Conservation (phyloP, 2,329 filamentous ascomycete genomes). For the Fusarium sterilihyphosum region DNA sequence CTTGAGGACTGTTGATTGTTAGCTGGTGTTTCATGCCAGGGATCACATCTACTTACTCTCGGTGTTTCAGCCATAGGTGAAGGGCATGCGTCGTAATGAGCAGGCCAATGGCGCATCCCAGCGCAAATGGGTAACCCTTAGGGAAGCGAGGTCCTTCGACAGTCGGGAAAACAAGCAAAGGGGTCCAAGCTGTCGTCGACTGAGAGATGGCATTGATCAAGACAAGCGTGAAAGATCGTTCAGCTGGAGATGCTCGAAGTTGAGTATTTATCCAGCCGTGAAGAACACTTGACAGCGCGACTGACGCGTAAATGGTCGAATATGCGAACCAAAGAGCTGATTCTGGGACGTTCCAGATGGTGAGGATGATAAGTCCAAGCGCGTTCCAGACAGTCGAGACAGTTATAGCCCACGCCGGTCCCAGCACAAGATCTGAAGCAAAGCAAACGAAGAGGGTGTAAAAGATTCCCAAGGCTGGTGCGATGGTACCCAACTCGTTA, state of each 20-base stretch:
- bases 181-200: conserved; percentile 66
- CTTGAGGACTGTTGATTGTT: neutral
- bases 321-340: conserved; percentile 46
- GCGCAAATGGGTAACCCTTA: conserved; percentile 54
- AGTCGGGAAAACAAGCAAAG: conserved; percentile 60
- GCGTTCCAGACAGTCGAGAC: conserved; percentile 61
- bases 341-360: conserved; percentile 66
- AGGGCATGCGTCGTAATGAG: conserved; percentile 42
- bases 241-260: conserved; percentile 55
- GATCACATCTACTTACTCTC: conserved; percentile 18
- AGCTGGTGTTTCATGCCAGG: neutral
- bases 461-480: conserved; percentile 65
- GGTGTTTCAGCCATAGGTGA: conserved; percentile 32
- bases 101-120: conserved; percentile 48
- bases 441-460: conserved; percentile 65
- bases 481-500: conserved; percentile 62
- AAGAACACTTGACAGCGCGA: conserved; percentile 63
- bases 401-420: conserved; percentile 65
- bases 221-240: conserved; percentile 61
- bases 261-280: conserved; percentile 66
- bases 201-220: conserved; percentile 63
- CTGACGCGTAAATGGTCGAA: conserved; percentile 58
- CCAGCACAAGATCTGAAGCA: conserved; percentile 62
- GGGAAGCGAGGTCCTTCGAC: conserved; percentile 55
- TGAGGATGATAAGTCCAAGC: conserved; percentile 62